Evolutionary conservation across 768 basidiomycete genomes (phyloP), one percentile per base, ranked within the genome.

Genomic region (Pisolithus sp.): DNA sequence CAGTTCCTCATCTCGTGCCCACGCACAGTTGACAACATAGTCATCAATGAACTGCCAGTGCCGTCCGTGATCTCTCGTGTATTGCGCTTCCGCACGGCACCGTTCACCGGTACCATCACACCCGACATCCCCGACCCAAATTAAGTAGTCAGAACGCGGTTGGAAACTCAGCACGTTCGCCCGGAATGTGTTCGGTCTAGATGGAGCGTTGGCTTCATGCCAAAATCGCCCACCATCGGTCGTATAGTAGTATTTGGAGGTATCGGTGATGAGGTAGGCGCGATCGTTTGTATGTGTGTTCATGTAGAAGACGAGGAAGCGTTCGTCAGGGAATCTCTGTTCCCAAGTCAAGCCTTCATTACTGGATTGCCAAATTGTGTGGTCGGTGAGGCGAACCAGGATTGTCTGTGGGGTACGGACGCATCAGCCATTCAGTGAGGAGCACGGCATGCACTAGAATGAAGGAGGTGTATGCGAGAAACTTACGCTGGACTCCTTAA

Each of bases 311-410:
- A 78, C 83, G 34, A 96, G 70, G 73, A 97, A 88, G 15, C 75
- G 78, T 53, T 85, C 74, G 1, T 72, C 74, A 0, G 80, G 76
- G 62, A 66, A 71, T 13, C 85, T 75, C 53, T 82, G 83, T 40
- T 76, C 76, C 94, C 95, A 99, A 0, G 83, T 83, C 68, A 91
- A 93, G 1, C 95, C 96, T 68, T 99, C 94, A 63, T 93, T 97
- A 60, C 81, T 82, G 1, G 93, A 96, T 71, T 97, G 93, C 92
- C 92, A 98, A 49, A 98, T 75, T 0, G 80, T 76, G 54, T 81
- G 68, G 61, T 98, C 93, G 1, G 66, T 64, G 3, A 96, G 77
- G 6, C 89, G 85, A 38, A 90, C 82, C 30, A 99, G 79, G 50
- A 98, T 79, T 0, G 93, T 93, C 80, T 90, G 59, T 50, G 39